Base-by-base conservation (phyloP, 805 yeast genomes). In the Candida nanaspora region DNA sequence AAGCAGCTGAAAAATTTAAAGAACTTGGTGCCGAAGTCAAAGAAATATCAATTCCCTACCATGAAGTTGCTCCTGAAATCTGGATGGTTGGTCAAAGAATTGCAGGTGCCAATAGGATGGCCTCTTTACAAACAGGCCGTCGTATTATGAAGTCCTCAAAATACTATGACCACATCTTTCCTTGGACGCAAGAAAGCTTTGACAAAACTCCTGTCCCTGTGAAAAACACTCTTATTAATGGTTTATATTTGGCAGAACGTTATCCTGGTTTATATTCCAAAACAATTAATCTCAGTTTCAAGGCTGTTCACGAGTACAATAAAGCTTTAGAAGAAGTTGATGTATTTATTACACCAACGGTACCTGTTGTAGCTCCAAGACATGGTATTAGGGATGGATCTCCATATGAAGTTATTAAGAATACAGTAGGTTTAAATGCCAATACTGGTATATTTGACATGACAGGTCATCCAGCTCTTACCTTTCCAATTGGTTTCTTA, bases 391-490 rank as follows among this genome's bases (percentile, higher is more conserved):
- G 52, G 18, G 53, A 51, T 23, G 53, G 51, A 19, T 42, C 50
- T 35, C 62, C 63, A 10, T 38, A 50, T 18, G 51, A 52, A 18
- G 29, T 51, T 20, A 50, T 59, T 22, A 52, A 49, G 19, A 56
- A 54, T 26, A 56, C 56, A n/a, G 46, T 56, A 33, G 69, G 69
- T 14, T 43, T 63, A 30, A 61, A 59, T 42, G 58, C 60, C 19
- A 63, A 63, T 46, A 61, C 69, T 4, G 56, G 60, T 29, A 59
- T 61, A 22, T 63, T 63, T 50, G 55, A 63, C 43, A 53, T 56
- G 39, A 59, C 64, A 18, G 69, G 69, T 10, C 66, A 63, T 43
- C 69, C 69, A 18, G 65, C 66, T 3, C 32, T 63, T 46, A 59
- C 55, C 33, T 46, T 63, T 19, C 68, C 69, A 2, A 48, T 57